Evolutionary conservation across 2,329 filamentous ascomycete genomes (phyloP).

Genomic region (Apiospora aurea): DNA sequence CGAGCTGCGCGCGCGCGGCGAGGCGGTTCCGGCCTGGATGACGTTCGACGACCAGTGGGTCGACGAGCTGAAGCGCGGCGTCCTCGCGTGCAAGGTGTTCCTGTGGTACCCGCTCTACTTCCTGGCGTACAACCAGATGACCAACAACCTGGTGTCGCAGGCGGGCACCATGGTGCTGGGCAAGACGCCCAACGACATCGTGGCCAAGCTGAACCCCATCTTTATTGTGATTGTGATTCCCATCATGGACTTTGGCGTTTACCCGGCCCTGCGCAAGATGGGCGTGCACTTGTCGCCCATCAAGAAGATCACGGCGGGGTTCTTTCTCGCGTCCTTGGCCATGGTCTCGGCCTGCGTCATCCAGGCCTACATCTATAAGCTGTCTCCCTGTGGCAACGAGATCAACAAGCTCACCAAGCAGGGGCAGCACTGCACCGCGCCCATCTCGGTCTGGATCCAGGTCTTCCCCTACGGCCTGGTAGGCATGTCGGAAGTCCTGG

Average conservation of each 20-base stretch:
- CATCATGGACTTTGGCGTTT: constrained; percentile 60
- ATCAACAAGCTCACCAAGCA: constrained; percentile 48
- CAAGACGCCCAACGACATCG: constrained; percentile 65
- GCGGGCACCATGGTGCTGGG: constrained; percentile 52
- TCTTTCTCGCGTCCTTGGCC: constrained; percentile 54
- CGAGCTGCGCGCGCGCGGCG: constrained; percentile 49
- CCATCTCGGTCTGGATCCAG: constrained; percentile 60
- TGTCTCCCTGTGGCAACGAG: constrained; percentile 56
- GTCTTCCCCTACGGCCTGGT: constrained; percentile 58
- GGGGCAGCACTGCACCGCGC: constrained; percentile 45
- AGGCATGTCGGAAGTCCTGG: constrained; percentile 61
- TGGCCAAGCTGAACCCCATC: constrained; percentile 66
- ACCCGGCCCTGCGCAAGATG: constrained; percentile 59
- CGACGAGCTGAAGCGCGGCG: constrained; percentile 65
- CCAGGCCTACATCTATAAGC: constrained; percentile 65
- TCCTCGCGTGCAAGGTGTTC: constrained; percentile 51
- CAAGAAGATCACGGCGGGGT: constrained; percentile 62
- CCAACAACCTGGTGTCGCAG: constrained; percentile 45
- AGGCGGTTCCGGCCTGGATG: constrained; percentile 58
- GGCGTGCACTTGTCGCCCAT: constrained; percentile 65
- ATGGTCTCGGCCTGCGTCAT: constrained; percentile 64
- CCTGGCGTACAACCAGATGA: constrained; percentile 50
- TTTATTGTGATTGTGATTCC: constrained; percentile 65
- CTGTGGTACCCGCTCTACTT: constrained; percentile 50
- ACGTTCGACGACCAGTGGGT: constrained; percentile 72